Percentiles rank a stretch among this genome's conserved stretches.
Conservation (phyloP, 148 eudicot species). For the Arctostaphylos glauca region DNA sequence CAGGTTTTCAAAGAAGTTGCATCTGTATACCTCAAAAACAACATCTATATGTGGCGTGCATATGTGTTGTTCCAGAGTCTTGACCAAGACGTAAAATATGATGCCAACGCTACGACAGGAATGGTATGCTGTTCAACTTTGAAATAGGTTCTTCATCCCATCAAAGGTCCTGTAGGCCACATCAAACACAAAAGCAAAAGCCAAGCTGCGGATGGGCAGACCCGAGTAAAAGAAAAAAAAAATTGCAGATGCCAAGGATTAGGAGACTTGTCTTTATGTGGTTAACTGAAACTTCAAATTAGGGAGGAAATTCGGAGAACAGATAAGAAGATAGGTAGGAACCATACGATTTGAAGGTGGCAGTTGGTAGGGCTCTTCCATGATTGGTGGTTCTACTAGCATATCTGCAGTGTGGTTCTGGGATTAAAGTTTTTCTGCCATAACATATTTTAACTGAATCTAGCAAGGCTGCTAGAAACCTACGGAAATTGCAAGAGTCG, state of each 20-base stretch:
- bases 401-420: too few species aligned
- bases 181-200: background rate
- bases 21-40: background rate
- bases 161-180: background rate
- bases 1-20: background rate
- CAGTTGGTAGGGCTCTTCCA: too few species aligned
- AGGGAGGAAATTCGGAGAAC: background rate
- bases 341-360: background rate
- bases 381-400: too few species aligned
- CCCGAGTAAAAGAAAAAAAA: background rate
- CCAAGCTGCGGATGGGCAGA: background rate
- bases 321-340: background rate
- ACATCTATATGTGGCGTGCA: background rate
- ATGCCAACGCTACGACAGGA: background rate
- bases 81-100: background rate
- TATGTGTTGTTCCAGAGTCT: background rate
- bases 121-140: background rate
- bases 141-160: background rate
- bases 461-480: too few species aligned
- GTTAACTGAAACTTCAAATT: background rate
- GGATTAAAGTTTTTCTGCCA: too few species aligned
- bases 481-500: too few species aligned
- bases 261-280: background rate
- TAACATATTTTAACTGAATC: too few species aligned
- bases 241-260: background rate